Percentiles rank a stretch among this genome's conserved stretches.
Conservation (phyloP, 129 eudicot genomes). For the Centrapalus pauciflorus region DNA sequence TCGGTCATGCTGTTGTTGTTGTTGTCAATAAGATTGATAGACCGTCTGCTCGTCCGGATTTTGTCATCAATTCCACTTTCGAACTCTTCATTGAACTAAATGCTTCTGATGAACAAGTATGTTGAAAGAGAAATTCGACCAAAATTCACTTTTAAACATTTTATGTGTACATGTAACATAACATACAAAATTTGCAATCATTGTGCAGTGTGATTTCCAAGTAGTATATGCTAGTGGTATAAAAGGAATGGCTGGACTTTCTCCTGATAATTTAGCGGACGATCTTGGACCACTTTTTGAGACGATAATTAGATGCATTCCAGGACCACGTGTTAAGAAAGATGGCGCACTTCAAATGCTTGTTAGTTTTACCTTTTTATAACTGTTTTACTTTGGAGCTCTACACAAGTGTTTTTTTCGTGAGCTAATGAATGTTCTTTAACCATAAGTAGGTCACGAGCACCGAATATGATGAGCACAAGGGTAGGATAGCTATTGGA, state of each 20-base stretch:
- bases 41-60: conserved; percentile 97
- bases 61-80: conserved; percentile 88
- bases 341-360: conserved; percentile 98
- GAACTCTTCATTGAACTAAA: conserved; percentile 97
- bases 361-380: conserved; percentile 46
- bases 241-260: conserved; percentile 87
- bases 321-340: conserved; percentile 84
- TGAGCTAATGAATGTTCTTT: not conserved
- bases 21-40: conserved; percentile 93
- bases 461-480: conserved; percentile 86
- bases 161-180: not conserved
- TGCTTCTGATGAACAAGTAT: conserved; percentile 98
- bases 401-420: not conserved
- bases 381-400: not conserved
- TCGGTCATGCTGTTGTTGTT: conserved; percentile 95
- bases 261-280: conserved; percentile 73
- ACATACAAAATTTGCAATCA: not conserved
- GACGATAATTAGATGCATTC: conserved; percentile 81
- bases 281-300: conserved; percentile 99
- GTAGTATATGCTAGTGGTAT: conserved; percentile 96
- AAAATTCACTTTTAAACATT: not conserved
- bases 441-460: conserved; percentile 57
- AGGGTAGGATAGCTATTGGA: conserved; percentile 94
- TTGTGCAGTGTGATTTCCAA: conserved; percentile 92
- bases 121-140: not conserved